Conservation (phyloP, 805 yeast genomes). For the Metschnikowia reukaufii region DNA sequence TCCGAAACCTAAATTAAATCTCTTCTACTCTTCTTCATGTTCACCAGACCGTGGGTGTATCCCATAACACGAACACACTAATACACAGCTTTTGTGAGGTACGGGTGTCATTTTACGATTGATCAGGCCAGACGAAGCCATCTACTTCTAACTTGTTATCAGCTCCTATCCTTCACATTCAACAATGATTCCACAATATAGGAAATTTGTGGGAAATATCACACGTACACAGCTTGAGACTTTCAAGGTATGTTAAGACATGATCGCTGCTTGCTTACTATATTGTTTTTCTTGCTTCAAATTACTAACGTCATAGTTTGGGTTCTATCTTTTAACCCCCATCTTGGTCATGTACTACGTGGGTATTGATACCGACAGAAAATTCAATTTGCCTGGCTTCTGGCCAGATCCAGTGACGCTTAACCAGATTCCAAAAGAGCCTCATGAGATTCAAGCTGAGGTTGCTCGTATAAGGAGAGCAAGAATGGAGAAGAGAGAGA, state of each 20-base stretch:
- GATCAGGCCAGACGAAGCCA: constrained; percentile 1
- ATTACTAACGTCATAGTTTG: constrained; percentile 47
- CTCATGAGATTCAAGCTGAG: constrained; percentile 88
- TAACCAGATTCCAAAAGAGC: constrained; percentile 90
- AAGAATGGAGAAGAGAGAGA: constrained; percentile 66
- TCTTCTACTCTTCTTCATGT: too few species aligned
- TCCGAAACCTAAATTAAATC: too few species aligned
- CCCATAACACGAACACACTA: too few species aligned
- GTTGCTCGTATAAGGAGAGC: constrained; percentile 82
- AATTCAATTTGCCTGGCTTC: constrained; percentile 88
- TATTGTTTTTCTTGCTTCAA: too few species aligned
- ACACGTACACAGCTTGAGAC: constrained; percentile 47
- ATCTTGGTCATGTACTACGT: constrained; percentile 91
- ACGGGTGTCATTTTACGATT: constrained; percentile 4
- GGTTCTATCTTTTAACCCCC: constrained; percentile 83
- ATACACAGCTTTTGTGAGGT: neutral
- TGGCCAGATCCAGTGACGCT: constrained; percentile 96
- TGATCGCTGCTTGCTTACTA: neutral
- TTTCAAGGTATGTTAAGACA: constrained; percentile 37
- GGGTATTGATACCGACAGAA: constrained; percentile 85
- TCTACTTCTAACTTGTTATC: neutral
- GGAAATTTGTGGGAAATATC: constrained; percentile 35
- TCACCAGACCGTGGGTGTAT: too few species aligned
- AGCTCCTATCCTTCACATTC: neutral
- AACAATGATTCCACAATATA: constrained; percentile 21